Evolutionary conservation across 139 green algal species (phyloP).

Genomic region (Haematococcus sp.): DNA sequence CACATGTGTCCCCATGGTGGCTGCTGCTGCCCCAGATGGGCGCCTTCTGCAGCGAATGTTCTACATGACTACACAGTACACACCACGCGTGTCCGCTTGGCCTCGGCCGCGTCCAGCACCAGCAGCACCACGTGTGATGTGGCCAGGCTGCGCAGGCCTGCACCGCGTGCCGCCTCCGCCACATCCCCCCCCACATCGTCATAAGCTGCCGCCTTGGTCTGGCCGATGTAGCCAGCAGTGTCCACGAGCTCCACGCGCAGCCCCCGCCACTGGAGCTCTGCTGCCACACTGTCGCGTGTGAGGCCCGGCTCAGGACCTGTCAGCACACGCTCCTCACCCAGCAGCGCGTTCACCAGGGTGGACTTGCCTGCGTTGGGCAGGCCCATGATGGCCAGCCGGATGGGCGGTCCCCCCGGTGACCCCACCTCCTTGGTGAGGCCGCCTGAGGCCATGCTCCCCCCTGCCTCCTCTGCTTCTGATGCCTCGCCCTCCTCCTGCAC

Average conservation of each 20-base stretch:
- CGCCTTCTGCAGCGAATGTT: no score
- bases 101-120: constrained; percentile 69
- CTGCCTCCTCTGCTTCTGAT: neutral
- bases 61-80: no score
- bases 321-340: constrained; percentile 74
- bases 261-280: constrained; percentile 26
- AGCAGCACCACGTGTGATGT: constrained; percentile 82
- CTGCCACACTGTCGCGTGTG: constrained; percentile 78
- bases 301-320: constrained; percentile 87
- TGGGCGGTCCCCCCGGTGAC: neutral
- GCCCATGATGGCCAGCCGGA: constrained; percentile 75
- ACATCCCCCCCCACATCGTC: constrained; percentile 59
- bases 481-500: constrained; percentile 2
- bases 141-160: constrained; percentile 48
- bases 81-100: constrained; percentile 1
- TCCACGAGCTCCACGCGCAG: constrained; percentile 75
- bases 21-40: no score
- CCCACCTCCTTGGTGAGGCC: constrained; percentile 1
- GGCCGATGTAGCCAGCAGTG: constrained; percentile 90
- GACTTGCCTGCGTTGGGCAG: constrained; percentile 87
- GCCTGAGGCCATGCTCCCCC: neutral
- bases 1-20: no score
- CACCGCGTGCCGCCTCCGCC: constrained; percentile 28
- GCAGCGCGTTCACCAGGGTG: constrained; percentile 80
- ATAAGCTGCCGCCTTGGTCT: constrained; percentile 21